A percentile compares a stretch with the other conserved stretches of the same genome.
These are phyloP conservation scores for Aspergillus fischeri DNA, from an alignment of 2,329 filamentous ascomycete genomes.

Conservation along the genomic window DNA sequence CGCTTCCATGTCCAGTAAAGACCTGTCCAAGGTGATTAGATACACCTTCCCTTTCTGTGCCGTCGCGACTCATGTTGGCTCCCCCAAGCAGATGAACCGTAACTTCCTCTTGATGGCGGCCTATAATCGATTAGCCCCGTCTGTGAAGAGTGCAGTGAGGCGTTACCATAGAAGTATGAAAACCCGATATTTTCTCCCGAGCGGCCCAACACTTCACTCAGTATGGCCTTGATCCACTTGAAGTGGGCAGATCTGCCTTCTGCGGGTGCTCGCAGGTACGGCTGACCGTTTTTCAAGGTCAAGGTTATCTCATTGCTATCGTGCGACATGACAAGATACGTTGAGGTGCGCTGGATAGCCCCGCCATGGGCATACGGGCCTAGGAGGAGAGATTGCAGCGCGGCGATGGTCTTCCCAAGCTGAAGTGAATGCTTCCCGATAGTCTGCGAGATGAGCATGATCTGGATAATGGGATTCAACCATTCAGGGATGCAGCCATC, in stretches of 20 bases:
- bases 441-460: slow-evolving; percentile 8
- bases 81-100: slow-evolving; percentile 66
- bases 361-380: slow-evolving; percentile 56
- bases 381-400: slow-evolving; percentile 49
- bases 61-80: slow-evolving; percentile 59
- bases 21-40: slow-evolving; percentile 60
- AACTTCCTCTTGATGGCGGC: slow-evolving; percentile 5
- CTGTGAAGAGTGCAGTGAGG: slow-evolving; percentile 17
- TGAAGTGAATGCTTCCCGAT: neutral
- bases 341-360: slow-evolving; percentile 57
- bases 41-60: slow-evolving; percentile 54
- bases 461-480: slow-evolving; percentile 9
- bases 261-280: slow-evolving; percentile 9
- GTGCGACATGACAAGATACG: slow-evolving; percentile 65
- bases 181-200: neutral
- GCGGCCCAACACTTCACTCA: slow-evolving; percentile 2
- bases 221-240: slow-evolving; percentile 10
- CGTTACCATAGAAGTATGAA: no score
- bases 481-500: slow-evolving; percentile 15
- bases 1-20: slow-evolving; percentile 50
- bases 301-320: slow-evolving; percentile 61
- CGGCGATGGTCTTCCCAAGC: neutral
- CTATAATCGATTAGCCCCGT: slow-evolving; percentile 37
- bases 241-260: slow-evolving; percentile 14
- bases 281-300: slow-evolving; percentile 54